A percentile compares a stretch with the other conserved stretches of the same genome.
Evolutionary conservation across 352 stramenopile species (phyloP).

Genomic region (Pythium plurisporium): DNA sequence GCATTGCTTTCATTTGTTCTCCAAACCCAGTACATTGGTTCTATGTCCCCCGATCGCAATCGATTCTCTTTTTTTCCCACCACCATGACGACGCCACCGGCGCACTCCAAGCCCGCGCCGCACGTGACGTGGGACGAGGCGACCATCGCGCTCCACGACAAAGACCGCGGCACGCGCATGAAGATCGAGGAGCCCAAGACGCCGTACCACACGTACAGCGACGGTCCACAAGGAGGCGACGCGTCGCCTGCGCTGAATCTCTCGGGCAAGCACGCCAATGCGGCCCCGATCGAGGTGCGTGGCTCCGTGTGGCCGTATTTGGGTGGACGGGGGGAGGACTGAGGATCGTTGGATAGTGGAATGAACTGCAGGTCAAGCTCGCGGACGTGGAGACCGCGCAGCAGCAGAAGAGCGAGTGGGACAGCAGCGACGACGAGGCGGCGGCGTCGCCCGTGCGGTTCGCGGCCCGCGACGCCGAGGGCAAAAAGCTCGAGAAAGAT

Average conservation of each 20-base stretch:
- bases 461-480: constrained; percentile 40
- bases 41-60: no score
- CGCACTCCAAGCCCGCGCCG: no score
- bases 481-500: constrained; percentile 66
- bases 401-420: constrained; percentile 49
- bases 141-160: constrained; percentile 88
- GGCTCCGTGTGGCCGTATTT: neutral
- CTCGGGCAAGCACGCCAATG: constrained; percentile 39
- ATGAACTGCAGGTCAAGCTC: constrained; percentile 65
- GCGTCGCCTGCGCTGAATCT: constrained; percentile 45
- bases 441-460: constrained; percentile 22
- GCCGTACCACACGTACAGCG: constrained; percentile 81
- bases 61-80: no score
- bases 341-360: constrained; percentile 33
- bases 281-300: constrained; percentile 38
- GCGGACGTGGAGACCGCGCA: constrained; percentile 29
- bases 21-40: no score
- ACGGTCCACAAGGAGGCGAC: constrained; percentile 23
- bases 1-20: no score
- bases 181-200: constrained; percentile 94
- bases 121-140: constrained; percentile 90
- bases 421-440: constrained; percentile 46
- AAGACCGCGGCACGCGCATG: constrained; percentile 88
- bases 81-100: no score
- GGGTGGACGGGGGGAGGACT: neutral